Evolutionary conservation across 805 yeast species (phyloP), one percentile per base, ranked within the genome.

Genomic region (Candida michaelii): DNA sequence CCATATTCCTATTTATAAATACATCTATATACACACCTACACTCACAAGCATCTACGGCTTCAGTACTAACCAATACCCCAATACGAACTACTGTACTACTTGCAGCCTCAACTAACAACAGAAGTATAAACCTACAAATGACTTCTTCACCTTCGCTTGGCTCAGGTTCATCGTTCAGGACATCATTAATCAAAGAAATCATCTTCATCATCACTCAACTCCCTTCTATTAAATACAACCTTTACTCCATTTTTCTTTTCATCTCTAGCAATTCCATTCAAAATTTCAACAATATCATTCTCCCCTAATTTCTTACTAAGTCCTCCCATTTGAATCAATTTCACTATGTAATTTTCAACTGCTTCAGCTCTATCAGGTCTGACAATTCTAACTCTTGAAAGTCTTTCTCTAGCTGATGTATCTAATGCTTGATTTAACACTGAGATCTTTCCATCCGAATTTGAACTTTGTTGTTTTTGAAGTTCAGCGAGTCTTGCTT

Each of bases 341-440:
- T 82, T 79, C 19, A 85, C 65, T 34, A 91, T 66, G 53, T 91
- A 80, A 48, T 83, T 81, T 55, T 91, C 97, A 11, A 89, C 97
- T 2, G 89, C 86, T 39, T 77, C 76, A 1, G 95, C 98, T 43
- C 97, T 73, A 40, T 93, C 98, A 2, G 95, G 95, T 56, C 90
- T 80, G 33, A 91, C 99, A 59, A 93, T 76, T 21, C 89, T 71
- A 14, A 91, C 95, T 45, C 99, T 73, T 14, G 90, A 79, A 35
- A 91, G 71, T 45, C 99, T 74, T 56, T 91, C 97, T 36, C 95
- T 74, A 1, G 98, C 99, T 39, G 76, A 79, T 9, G 91, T 82
- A 43, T 86, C 87, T 34, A 93, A 71, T 15, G 89, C 76, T 50
- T 85, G 91, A 6, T 87, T 74, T 42, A 89, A 66, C 44, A 65